Base-by-base conservation (phyloP, 257 asterid species). In the Gardenia jasminoides region DNA sequence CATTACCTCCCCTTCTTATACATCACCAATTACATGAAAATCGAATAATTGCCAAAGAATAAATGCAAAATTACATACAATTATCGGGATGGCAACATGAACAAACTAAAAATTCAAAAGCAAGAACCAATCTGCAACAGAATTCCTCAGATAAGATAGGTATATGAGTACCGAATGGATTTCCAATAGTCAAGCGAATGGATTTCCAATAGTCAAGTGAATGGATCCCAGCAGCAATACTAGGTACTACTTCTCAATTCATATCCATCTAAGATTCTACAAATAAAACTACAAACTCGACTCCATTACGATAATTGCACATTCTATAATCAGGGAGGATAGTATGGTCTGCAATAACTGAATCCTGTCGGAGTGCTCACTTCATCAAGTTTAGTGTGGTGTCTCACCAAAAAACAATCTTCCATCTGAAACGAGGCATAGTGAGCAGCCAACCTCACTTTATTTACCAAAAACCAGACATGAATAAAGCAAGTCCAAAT, bases 241-340 rank as follows among this genome's bases (percentile, higher is more conserved):
- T n/a, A 43, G 36, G n/a, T 22, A 59, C 66, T 1, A 48, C 58
- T 77, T 39, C n/a, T n/a, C n/a, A n/a, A n/a, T n/a, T n/a, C 78
- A 85, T 84, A 87, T 69, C 77, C 80, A 61, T 70, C 80, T 75
- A 52, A 70, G 46, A 70, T 4, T 36, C 24, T 20, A 16, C 3
- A 44, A 52, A 44, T 33, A 19, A 70, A 46, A 44, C 75, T 70
- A 69, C 52, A 41, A 5, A 67, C 7, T 1, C 52, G 67, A 74
- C 80, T 75, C 67, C 73, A 79, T 78, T 78, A 82, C 81, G 79
- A 81, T 39, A 48, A 17, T n/a, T n/a, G n/a, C n/a, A n/a, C n/a
- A n/a, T n/a, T n/a, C n/a, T n/a, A n/a, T n/a, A n/a, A n/a, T n/a
- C n/a, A n/a, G n/a, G n/a, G n/a, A n/a, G n/a, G n/a, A n/a, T n/a